These are phyloP conservation scores for Diaporthe vexans DNA, from an alignment of 2,329 filamentous ascomycete species.

Conservation along the genomic window DNA sequence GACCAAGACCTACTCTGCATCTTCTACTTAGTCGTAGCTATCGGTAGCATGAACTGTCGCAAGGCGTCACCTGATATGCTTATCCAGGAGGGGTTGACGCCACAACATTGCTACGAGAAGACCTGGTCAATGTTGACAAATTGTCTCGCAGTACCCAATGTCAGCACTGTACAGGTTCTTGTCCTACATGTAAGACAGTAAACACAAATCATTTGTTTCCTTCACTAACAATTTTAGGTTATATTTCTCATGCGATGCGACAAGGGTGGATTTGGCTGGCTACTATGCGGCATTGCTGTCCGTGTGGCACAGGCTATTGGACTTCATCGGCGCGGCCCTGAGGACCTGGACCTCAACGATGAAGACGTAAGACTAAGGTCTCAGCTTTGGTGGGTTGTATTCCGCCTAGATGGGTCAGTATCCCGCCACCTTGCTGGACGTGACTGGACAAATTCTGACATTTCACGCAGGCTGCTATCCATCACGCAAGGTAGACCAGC, in stretches of 20 bases:
- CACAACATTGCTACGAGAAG: not conserved
- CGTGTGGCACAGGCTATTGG: conserved; percentile 12
- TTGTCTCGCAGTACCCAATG: not conserved
- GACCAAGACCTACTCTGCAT: not conserved
- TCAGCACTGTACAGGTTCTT: not conserved
- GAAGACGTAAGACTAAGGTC: not conserved
- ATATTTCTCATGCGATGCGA: not conserved
- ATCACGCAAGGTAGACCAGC: conserved; percentile 1
- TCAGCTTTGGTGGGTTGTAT: not conserved
- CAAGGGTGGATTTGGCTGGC: conserved; percentile 4
- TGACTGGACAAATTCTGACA: not conserved
- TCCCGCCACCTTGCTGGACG: rapidly evolving
- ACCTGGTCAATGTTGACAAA: conserved; percentile 1
- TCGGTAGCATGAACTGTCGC: not conserved
- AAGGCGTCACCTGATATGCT: no score
- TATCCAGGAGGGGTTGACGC: no score
- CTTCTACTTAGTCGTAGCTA: conserved; percentile 5
- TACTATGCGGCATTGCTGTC: conserved; percentile 1
- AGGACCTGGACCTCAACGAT: not conserved
- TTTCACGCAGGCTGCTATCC: not conserved
- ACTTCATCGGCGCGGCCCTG: not conserved
- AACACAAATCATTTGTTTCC: not conserved
- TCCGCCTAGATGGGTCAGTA: conserved; percentile 4
- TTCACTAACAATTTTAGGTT: not conserved
- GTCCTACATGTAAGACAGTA: not conserved